phyloP scores from a whole-genome alignment of 768 basidiomycete species.

The Lentinula guzmanii region DNA sequence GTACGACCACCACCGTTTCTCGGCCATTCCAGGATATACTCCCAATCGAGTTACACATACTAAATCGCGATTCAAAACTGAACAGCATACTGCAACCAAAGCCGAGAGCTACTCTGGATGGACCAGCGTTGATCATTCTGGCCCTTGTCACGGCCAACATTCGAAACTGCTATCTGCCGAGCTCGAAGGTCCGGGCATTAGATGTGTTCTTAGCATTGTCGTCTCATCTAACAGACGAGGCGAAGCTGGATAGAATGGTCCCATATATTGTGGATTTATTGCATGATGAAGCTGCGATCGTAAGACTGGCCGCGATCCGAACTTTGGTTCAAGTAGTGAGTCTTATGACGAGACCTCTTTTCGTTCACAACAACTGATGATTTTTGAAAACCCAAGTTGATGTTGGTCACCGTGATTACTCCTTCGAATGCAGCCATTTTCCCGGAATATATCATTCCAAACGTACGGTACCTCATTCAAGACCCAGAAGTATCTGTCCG shows the following conservation, averaged over 20 bases:
- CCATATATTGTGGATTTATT: conserved; percentile 89
- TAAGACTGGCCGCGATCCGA: conserved; percentile 74
- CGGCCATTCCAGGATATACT: conserved; percentile 72
- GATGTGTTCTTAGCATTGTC: conserved; percentile 83
- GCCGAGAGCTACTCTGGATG: conserved; percentile 64
- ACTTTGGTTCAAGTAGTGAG: conserved; percentile 81
- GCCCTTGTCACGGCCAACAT: conserved; percentile 85
- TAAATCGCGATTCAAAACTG: conserved; percentile 44
- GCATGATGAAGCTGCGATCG: conserved; percentile 78
- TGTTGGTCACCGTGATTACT: conserved; percentile 71
- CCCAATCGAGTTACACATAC: conserved; percentile 52
- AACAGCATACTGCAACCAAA: conserved; percentile 21
- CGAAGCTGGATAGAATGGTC: conserved; percentile 88
- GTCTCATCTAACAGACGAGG: conserved; percentile 85
- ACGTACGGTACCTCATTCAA: conserved; percentile 73
- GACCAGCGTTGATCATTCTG: conserved; percentile 83
- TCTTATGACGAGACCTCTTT: conserved; percentile 5
- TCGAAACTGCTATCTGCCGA: conserved; percentile 79
- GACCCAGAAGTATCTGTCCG: conserved; percentile 82
- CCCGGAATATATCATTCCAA: conserved; percentile 93
- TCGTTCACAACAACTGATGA: neutral
- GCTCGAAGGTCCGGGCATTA: conserved; percentile 78
- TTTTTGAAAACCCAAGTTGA: conserved; percentile 18
- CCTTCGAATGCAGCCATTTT: conserved; percentile 84
- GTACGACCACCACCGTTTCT: conserved; percentile 31